Percentiles rank a stretch among this genome's conserved stretches.
Evolutionary conservation across 2,329 filamentous ascomycete species (phyloP).

Genomic region (Chlorencoelia australis): DNA sequence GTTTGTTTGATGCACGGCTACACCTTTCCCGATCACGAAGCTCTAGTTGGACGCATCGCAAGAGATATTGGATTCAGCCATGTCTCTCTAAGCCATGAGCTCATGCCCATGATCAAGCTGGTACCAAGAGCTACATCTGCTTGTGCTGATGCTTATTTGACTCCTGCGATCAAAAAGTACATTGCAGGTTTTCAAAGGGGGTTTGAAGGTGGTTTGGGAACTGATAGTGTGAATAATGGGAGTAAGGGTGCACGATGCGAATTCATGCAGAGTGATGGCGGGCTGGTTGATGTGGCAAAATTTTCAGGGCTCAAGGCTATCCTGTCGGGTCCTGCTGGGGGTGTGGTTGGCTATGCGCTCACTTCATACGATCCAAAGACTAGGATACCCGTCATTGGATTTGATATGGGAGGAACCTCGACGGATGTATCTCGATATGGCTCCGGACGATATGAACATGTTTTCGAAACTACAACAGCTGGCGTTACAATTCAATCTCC

Average conservation of each 20-base stretch:
- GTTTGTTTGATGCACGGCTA: conserved; percentile 91
- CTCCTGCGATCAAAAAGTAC: conserved; percentile 61
- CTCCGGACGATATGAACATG: conserved; percentile 58
- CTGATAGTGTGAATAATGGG: conserved; percentile 60
- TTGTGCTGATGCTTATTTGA: conserved; percentile 66
- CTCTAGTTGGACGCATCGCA: conserved; percentile 64
- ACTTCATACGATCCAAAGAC: conserved; percentile 82
- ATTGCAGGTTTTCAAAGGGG: conserved; percentile 68
- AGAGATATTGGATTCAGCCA: conserved; percentile 74
- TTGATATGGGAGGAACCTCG: conserved; percentile 91
- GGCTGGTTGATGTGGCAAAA: conserved; percentile 61
- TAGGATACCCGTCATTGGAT: conserved; percentile 79
- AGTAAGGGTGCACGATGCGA: conserved; percentile 71
- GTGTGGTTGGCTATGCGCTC: conserved; percentile 84
- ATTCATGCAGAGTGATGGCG: conserved; percentile 73
- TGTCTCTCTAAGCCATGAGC: conserved; percentile 68
- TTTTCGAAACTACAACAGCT: conserved; percentile 69
- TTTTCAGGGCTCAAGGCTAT: conserved; percentile 83
- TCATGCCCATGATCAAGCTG: conserved; percentile 74
- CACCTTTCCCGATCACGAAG: conserved; percentile 81
- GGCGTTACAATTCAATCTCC: conserved; percentile 71
- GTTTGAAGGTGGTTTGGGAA: conserved; percentile 72
- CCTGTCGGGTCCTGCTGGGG: conserved; percentile 81
- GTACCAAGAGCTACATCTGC: conserved; percentile 60
- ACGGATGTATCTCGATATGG: conserved; percentile 87